Evolutionary conservation across 1,284 basidiomycete species (phyloP), one percentile per base, ranked within the genome.

Genomic region (Fomes fomentarius): DNA sequence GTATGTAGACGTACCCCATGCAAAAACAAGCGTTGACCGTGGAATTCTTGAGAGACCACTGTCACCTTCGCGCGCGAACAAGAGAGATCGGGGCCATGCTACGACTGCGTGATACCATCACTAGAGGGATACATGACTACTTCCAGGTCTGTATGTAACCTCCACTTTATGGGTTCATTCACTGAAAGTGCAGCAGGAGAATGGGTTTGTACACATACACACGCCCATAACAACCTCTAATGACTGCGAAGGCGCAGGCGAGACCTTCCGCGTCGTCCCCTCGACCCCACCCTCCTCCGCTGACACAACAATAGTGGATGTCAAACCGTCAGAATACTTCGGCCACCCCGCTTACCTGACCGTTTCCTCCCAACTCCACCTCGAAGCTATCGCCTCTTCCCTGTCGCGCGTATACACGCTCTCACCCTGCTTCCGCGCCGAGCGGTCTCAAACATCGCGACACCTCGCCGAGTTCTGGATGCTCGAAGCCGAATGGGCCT

Each of bases 391-490:
- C 44, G 84, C 92, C 2, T 80, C 85, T 8, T 83, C 93, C 0
- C 73, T 97, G 14, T 82, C 87, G 0, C 83, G 95, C 25, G 91
- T 94, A 0, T 99, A 95, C 76, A 95, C 94, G 0, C 81, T 98
- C 21, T 89, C 91, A 0, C 96, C 96, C 0, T 88, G 88, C 54
- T 99, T 99, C 73, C 88, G 96, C 19, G 96, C 96, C 17, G 96
- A 99, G 66, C 84, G 85, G 7, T 91, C 87, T 4, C 82, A 89
- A 63, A 98, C 96, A 1, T 85, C 84, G 45, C 81, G 96, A n/a
- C 96, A 99, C 71, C 81, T 99, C 7, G 85, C 93, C 44, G 97
- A 99, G 69, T 99, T 99, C 71, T 97, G 94, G 92, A 99, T 99
- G 96, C 82, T 97, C 52, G 96, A 99, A 73, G 94, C 91, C 0